Evolutionary conservation across 23 red algal genomes (phyloP).

Genomic region (Pyropia yezoensis): DNA sequence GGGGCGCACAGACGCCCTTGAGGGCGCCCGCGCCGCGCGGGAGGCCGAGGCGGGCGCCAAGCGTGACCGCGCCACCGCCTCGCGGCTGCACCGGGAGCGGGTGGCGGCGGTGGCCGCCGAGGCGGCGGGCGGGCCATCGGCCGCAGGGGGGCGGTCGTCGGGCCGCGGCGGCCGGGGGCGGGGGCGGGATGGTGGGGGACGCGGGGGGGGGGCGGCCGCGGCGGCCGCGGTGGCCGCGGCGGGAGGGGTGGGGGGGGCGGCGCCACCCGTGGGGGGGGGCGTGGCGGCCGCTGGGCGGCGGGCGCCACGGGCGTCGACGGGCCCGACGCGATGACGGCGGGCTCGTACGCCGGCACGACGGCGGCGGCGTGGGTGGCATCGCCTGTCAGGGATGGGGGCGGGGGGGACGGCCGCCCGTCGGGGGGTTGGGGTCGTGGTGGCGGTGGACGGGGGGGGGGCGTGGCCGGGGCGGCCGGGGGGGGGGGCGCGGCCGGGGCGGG

Average conservation of each 20-base stretch:
- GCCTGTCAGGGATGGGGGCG: not conserved
- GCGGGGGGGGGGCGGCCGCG: not conserved
- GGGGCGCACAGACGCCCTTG: constrained; percentile 26
- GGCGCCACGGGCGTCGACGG: not conserved
- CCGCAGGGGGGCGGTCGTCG: not conserved
- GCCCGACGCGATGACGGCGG: not conserved
- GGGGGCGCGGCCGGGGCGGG: constrained; percentile 4
- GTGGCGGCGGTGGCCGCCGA: not conserved
- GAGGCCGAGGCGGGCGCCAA: constrained; percentile 28
- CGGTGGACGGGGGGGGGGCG: constrained; percentile 2
- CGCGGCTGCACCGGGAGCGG: constrained; percentile 10
- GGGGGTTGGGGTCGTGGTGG: constrained; percentile 2
- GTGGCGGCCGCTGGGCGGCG: not conserved
- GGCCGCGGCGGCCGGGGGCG: not conserved
- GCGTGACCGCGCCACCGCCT: not conserved
- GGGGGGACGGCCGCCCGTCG: constrained; percentile 6
- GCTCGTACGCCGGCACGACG: not conserved
- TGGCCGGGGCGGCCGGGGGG: not conserved
- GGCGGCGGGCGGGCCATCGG: constrained; percentile 2
- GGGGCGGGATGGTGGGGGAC: not conserved
- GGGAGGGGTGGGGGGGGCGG: not conserved
- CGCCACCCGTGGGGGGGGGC: not conserved
- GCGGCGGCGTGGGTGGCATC: not conserved
- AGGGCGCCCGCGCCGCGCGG: constrained; percentile 15
- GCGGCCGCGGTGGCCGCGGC: constrained; percentile 2